These are phyloP conservation scores for Annona squamosa DNA, from an alignment of 164 flowering plant species.

Conservation along the genomic window DNA sequence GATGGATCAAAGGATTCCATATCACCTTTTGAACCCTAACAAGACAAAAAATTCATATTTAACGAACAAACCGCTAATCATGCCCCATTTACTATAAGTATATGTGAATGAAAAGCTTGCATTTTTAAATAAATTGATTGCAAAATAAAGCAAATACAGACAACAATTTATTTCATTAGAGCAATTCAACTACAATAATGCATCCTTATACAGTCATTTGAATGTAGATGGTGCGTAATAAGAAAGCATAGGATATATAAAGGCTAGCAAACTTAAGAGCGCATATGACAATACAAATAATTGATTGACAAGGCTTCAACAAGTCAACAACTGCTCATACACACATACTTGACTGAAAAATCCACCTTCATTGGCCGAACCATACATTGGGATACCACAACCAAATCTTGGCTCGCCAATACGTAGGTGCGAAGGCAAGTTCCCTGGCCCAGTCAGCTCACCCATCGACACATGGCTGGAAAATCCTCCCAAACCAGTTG, in stretches of 20 bases:
- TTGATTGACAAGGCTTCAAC: too few relatives aligned
- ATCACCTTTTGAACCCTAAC: constrained; percentile 37
- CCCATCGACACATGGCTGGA: constrained; percentile 16
- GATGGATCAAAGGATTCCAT: constrained; percentile 50
- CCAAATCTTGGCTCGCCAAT: constrained; percentile 58
- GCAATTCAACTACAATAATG: too few relatives aligned
- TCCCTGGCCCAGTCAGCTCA: constrained; percentile 24
- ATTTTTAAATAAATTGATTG: too few relatives aligned
- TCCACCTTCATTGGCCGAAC: constrained; percentile 44
- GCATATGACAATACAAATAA: too few relatives aligned
- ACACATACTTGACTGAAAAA: constrained; percentile 41
- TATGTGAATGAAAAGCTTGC: not conserved
- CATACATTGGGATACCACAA: constrained; percentile 41
- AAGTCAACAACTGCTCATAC: too few relatives aligned
- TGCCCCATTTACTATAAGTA: not conserved
- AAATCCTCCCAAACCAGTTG: constrained; percentile 6
- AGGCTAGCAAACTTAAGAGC: too few relatives aligned
- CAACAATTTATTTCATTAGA: not conserved
- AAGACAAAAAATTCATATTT: not conserved
- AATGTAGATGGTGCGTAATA: too few relatives aligned
- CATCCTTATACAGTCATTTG: too few relatives aligned
- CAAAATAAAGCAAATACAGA: not conserved
- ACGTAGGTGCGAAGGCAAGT: constrained; percentile 30
- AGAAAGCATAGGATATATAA: too few relatives aligned
- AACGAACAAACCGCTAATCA: too few relatives aligned